Percentiles rank a stretch among this genome's conserved stretches.
phyloP scores from a whole-genome alignment of 495 filamentous ascomycete genomes.

The Viridothelium virens region DNA sequence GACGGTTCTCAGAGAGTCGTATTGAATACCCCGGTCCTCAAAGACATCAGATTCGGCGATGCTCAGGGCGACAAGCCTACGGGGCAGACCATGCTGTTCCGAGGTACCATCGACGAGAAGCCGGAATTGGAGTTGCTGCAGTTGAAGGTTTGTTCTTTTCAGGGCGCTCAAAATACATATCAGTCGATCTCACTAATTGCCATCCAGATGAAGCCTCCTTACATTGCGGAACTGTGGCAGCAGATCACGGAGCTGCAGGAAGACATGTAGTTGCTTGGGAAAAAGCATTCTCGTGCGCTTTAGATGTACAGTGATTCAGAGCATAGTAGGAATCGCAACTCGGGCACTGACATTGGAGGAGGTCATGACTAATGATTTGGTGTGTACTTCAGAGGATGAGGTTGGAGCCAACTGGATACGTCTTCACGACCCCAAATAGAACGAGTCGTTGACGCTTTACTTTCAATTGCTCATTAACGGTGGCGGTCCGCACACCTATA shows the following conservation, averaged over 20 bases:
- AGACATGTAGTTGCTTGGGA: slow-evolving; percentile 21
- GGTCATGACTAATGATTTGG: too few relatives aligned
- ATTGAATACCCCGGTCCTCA: slow-evolving; percentile 69
- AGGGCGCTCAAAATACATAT: neutral
- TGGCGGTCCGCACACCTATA: too few relatives aligned
- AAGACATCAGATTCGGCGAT: slow-evolving; percentile 64
- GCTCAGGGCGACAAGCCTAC: slow-evolving; percentile 42
- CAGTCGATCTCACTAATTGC: slow-evolving; percentile 7
- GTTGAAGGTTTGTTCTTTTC: slow-evolving; percentile 53
- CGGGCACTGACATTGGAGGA: too few relatives aligned
- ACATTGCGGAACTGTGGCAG: slow-evolving; percentile 26
- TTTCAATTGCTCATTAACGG: too few relatives aligned
- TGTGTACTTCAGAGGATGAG: too few relatives aligned
- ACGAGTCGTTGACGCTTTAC: too few relatives aligned
- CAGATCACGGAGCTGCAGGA: slow-evolving; percentile 28
- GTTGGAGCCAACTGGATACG: too few relatives aligned
- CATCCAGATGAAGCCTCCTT: slow-evolving; percentile 23
- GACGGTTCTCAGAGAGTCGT: slow-evolving; percentile 80
- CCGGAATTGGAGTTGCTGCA: slow-evolving; percentile 38
- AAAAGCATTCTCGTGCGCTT: too few relatives aligned
- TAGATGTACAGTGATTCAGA: too few relatives aligned
- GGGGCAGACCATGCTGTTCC: slow-evolving; percentile 46
- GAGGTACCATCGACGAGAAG: slow-evolving; percentile 23
- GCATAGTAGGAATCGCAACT: too few relatives aligned
- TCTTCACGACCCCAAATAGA: too few relatives aligned